Percentiles rank a stretch among this genome's conserved stretches.
Conservation (phyloP, 352 stramenopile genomes). For the Peronospora tabacina region DNA sequence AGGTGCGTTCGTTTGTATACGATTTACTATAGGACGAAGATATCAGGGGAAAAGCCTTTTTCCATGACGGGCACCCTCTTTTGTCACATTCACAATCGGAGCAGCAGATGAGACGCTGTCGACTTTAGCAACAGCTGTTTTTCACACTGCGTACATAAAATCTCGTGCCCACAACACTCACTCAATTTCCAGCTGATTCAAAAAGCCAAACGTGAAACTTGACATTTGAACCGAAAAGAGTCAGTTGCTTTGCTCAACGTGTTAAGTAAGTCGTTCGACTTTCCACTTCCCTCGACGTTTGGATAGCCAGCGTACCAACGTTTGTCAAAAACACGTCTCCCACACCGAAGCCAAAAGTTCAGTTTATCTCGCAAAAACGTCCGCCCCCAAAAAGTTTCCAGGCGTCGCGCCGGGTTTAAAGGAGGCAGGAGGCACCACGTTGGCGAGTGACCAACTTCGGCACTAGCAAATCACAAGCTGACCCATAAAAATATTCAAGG, state of each 20-base stretch:
- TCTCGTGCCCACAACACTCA: no score
- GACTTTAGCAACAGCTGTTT: no score
- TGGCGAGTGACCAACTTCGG: no score
- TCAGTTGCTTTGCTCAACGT: background rate
- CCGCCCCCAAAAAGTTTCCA: background rate
- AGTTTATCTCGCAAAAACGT: slow-evolving; percentile 7
- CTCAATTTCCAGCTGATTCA: no score
- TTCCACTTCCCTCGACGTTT: background rate
- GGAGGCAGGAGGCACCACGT: no score
- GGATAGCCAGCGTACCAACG: background rate
- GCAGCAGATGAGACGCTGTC: no score
- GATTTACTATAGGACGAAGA: background rate
- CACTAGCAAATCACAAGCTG: no score
- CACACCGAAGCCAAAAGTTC: background rate
- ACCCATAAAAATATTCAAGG: no score
- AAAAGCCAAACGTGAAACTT: background rate
- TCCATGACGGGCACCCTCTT: no score
- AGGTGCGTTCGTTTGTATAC: background rate
- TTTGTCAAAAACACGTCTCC: background rate
- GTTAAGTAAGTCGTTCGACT: no score
- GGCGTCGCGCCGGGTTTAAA: background rate
- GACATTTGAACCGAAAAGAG: background rate
- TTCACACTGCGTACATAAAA: no score
- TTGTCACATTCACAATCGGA: no score
- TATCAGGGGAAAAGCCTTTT: background rate